Evolutionary conservation across 331 rosid genomes (phyloP).

Genomic region (Malus hybrid): DNA sequence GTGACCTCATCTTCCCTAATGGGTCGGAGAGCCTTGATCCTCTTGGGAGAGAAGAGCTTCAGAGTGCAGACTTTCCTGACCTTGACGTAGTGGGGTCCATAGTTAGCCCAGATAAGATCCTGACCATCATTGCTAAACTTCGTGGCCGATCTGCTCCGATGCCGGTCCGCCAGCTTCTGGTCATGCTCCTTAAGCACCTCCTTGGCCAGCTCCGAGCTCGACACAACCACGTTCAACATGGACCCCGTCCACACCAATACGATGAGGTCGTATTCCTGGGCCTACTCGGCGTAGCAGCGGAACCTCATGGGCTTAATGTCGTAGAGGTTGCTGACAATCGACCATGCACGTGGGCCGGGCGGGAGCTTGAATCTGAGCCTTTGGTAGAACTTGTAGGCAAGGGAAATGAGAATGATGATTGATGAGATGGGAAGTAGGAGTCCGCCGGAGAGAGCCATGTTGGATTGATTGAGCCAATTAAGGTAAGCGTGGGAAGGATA

Average conservation of each 20-base stretch:
- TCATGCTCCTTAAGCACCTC: constrained; percentile 57
- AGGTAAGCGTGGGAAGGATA: not conserved
- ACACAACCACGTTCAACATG: constrained; percentile 55
- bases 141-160: constrained; percentile 49
- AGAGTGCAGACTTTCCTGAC: constrained; percentile 72
- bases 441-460: constrained; percentile 31
- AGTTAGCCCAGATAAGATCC: constrained; percentile 84
- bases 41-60: constrained; percentile 61
- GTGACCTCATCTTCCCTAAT: constrained; percentile 72
- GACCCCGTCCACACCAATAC: constrained; percentile 76
- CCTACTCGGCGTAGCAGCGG: constrained; percentile 72
- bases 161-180: constrained; percentile 55
- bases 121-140: constrained; percentile 56
- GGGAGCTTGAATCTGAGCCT: constrained; percentile 59
- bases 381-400: constrained; percentile 29
- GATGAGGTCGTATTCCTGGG: constrained; percentile 55
- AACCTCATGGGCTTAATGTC: constrained; percentile 62
- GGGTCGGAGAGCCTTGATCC: constrained; percentile 45
- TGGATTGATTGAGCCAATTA: no score
- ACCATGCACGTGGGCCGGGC: constrained; percentile 65
- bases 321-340: constrained; percentile 66
- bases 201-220: constrained; percentile 45
- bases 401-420: not conserved
- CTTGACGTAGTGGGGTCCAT: constrained; percentile 72
- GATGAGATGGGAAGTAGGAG: constrained; percentile 11